phyloP scores from a whole-genome alignment of 2,329 filamentous ascomycete species.

The Colletotrichum sp. region DNA sequence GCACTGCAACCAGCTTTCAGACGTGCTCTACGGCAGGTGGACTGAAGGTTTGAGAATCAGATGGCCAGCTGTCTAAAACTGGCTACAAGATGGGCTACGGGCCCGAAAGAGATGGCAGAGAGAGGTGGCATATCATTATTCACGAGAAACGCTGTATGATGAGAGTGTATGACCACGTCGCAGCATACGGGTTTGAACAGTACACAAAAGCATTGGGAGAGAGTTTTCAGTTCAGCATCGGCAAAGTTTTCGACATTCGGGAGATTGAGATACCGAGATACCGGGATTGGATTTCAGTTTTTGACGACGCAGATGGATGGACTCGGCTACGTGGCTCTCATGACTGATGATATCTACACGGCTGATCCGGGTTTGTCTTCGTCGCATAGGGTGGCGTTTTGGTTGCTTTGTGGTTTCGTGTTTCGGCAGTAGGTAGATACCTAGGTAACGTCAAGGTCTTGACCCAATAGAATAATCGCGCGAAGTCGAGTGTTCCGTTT shows the following conservation, averaged over 20 bases:
- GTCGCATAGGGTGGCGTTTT: conserved; percentile 14
- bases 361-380: conserved; percentile 7
- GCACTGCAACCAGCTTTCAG: conserved; percentile 86
- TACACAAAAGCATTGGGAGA: conserved; percentile 20
- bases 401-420: background rate
- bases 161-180: conserved; percentile 20
- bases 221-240: background rate
- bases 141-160: conserved; percentile 22
- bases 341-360: conserved; percentile 17
- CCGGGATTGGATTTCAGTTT: conserved; percentile 1
- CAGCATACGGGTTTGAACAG: conserved; percentile 20
- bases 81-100: background rate
- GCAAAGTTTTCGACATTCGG: background rate
- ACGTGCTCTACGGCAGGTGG: conserved; percentile 92
- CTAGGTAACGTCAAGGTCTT: conserved; percentile 14
- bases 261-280: background rate
- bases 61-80: conserved; percentile 57
- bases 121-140: background rate
- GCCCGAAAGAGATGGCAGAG: background rate
- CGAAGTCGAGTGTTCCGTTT: background rate
- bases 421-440: conserved; percentile 14
- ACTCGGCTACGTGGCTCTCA: conserved; percentile 11
- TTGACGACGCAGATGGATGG: background rate
- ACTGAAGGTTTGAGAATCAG: conserved; percentile 78
- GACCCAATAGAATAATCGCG: background rate